Evolutionary conservation across 176 grass and related monocot genomes (phyloP).

Genomic region (Bromus sterilis): DNA sequence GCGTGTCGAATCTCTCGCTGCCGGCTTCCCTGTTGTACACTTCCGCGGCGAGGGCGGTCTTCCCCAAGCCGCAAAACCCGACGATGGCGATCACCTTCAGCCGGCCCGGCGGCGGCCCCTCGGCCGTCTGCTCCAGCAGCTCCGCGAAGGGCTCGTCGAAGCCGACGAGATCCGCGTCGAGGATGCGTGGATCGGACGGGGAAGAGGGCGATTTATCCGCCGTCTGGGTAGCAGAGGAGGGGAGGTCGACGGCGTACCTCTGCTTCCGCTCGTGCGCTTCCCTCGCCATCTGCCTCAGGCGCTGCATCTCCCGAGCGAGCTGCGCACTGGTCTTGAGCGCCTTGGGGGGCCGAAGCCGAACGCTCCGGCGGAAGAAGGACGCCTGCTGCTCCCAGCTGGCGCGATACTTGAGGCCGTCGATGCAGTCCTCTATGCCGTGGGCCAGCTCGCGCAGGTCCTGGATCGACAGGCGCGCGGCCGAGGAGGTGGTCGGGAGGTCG

Average conservation of each 20-base stretch:
- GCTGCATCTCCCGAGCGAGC: background rate
- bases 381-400: background rate
- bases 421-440: background rate
- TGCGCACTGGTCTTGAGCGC: background rate
- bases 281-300: background rate
- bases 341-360: background rate
- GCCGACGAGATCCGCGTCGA: background rate
- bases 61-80: background rate
- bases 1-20: background rate
- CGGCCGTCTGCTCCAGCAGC: background rate
- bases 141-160: background rate
- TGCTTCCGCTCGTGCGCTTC: background rate
- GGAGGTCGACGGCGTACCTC: background rate
- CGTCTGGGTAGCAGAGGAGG: background rate
- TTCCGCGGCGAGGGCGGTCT: background rate
- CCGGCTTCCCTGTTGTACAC: background rate
- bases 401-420: background rate
- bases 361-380: background rate
- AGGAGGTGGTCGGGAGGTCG: background rate
- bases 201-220: background rate
- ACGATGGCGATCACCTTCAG: background rate
- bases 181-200: background rate
- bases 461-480: background rate
- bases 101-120: background rate
- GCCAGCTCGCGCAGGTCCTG: background rate